Evolutionary conservation across 2,329 filamentous ascomycete species (phyloP), one percentile per base, ranked within the genome.

Genomic region (Incumbomyces lentus): DNA sequence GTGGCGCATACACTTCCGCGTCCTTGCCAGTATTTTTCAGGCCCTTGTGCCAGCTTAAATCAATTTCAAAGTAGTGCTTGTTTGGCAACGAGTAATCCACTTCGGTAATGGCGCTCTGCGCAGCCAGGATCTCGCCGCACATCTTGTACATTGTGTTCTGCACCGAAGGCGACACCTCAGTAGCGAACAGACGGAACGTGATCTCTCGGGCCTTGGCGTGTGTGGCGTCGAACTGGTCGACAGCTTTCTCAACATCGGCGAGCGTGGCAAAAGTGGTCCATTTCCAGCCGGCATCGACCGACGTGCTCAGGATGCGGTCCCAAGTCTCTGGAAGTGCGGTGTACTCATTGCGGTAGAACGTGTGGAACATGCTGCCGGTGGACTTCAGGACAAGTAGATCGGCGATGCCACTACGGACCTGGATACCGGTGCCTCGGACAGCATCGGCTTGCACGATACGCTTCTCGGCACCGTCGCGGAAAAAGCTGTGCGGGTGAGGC

Each of bases 61-160:
- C 90, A 65, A 96, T 82, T 68, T 96, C 90, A 62, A 96, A 96
- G 71, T 95, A 96, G 69, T 98, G 92, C 73, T 95, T 96, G 74
- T 98, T 98, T 10, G 92, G 92, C 60, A 98, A 74, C 7, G 82
- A 74, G 64, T 95, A 96, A 58, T 83, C 78, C 35, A 92, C 86
- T 17, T 75, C 73, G 37, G 82, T 77, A 17, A 88, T 76, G 53
- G 81, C 72, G 12, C 87, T 83, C 18, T 81, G 84, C 17, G 74
- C 78, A 7, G 77, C 82, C 44, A 98, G 73, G 56, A 98, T 95
- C 64, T 82, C 73, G 65, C 90, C 84, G 58, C 78, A 81, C 90
- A 98, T 98, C 73, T 95, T 93, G 73, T 95, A 98, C 92, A 98
- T 96, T 51, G 90, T 96, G 59, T 82, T 82, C 70, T 98, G 92